Percentiles rank a stretch among this genome's conserved stretches.
phyloP scores from a whole-genome alignment of 441 rosid species.

The Geranium incanum region DNA sequence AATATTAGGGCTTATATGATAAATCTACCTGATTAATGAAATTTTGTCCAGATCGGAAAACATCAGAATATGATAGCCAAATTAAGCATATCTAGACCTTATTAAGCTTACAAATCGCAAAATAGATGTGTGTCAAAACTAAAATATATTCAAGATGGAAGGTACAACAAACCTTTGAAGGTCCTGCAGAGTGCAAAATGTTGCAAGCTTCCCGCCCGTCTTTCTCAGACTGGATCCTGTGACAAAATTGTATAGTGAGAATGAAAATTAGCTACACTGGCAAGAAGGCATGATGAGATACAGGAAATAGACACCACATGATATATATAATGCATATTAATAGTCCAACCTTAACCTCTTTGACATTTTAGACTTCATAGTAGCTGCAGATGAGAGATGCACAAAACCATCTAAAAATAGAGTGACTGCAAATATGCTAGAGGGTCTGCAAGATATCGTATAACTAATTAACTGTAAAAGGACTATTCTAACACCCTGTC shows the following conservation, averaged over 20 bases:
- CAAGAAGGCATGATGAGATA: slow-evolving; percentile 10
- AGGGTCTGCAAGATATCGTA: neutral
- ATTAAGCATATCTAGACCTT: neutral
- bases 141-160: slow-evolving; percentile 17
- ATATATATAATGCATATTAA: neutral
- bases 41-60: neutral
- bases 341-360: neutral
- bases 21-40: neutral
- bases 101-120: slow-evolving; percentile 5
- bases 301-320: neutral
- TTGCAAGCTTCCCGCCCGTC: slow-evolving; percentile 94
- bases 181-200: slow-evolving; percentile 88
- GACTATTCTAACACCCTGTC: neutral
- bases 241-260: slow-evolving; percentile 24
- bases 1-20: neutral
- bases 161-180: slow-evolving; percentile 57
- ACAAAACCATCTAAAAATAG: neutral
- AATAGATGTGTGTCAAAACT: neutral
- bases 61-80: neutral
- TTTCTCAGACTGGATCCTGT: slow-evolving; percentile 69
- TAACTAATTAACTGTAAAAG: neutral
- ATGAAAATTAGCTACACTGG: slow-evolving; percentile 7
- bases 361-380: neutral
- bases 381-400: neutral
- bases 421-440: neutral